Conservation (phyloP, 2,329 filamentous ascomycete genomes). For the Lachnellula occidentalis region DNA sequence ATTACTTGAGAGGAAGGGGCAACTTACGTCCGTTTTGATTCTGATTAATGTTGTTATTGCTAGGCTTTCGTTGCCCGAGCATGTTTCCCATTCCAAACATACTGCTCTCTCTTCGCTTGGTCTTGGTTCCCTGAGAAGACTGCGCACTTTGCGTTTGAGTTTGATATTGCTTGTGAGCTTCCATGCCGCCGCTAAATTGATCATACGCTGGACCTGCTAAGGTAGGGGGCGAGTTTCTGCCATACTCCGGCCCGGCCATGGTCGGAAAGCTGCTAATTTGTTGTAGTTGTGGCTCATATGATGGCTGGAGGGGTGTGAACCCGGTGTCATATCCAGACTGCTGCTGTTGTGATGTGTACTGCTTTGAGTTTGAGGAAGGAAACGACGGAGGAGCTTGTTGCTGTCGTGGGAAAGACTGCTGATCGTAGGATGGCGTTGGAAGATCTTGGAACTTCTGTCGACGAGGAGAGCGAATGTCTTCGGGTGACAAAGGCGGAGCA, state of each 20-base stretch:
- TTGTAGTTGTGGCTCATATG: constrained; percentile 31
- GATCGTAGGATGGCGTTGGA: constrained; percentile 58
- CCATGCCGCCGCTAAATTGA: constrained; percentile 31
- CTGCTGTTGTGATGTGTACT: constrained; percentile 14
- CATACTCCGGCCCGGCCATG: constrained; percentile 30
- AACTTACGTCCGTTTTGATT: constrained; percentile 26
- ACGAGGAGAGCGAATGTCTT: constrained; percentile 58
- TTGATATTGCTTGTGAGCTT: constrained; percentile 29
- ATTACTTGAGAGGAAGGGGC: neutral
- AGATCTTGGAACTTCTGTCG: constrained; percentile 62
- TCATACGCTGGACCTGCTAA: constrained; percentile 34
- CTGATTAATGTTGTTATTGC: constrained; percentile 20
- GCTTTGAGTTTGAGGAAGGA: constrained; percentile 24
- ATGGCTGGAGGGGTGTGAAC: constrained; percentile 45
- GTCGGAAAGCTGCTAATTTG: constrained; percentile 17
- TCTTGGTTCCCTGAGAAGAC: constrained; percentile 32
- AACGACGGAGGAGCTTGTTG: constrained; percentile 34
- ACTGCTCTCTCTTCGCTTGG: constrained; percentile 53
- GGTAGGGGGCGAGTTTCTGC: constrained; percentile 18
- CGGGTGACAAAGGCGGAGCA: constrained; percentile 39
- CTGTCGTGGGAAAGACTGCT: constrained; percentile 41
- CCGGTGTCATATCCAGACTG: constrained; percentile 41
- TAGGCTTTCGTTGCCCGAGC: constrained; percentile 31
- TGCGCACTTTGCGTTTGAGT: constrained; percentile 17
- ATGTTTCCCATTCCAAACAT: constrained; percentile 49